A percentile compares a stretch with the other conserved stretches of the same genome.
Evolutionary conservation across 305 asterid species (phyloP).

Genomic region (Fraxinus paxiana): DNA sequence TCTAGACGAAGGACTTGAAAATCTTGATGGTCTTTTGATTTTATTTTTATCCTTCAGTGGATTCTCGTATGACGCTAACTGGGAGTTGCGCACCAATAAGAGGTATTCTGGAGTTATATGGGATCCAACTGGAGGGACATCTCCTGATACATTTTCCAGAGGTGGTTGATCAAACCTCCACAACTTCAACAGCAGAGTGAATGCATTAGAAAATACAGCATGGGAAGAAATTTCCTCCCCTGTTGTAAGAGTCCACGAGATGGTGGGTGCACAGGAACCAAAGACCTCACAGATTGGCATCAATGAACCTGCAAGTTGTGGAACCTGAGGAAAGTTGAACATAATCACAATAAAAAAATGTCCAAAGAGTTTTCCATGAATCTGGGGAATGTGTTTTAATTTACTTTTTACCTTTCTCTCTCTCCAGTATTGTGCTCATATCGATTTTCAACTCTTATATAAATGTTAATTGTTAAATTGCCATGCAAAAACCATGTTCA

Average conservation of each 20-base stretch:
- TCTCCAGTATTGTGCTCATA: background rate
- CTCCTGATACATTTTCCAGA: slow-evolving; percentile 62
- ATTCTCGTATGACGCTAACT: slow-evolving; percentile 49
- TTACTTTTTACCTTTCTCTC: background rate
- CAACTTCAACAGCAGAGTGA: slow-evolving; percentile 74
- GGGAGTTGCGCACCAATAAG: slow-evolving; percentile 69
- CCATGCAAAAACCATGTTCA: background rate
- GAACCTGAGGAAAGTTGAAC: slow-evolving; percentile 50
- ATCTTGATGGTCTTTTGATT: slow-evolving; percentile 46
- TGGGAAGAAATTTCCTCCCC: slow-evolving; percentile 80
- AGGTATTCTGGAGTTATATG: slow-evolving; percentile 84
- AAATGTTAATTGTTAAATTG: too few species aligned
- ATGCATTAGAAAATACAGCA: slow-evolving; percentile 85
- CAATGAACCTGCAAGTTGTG: slow-evolving; percentile 91
- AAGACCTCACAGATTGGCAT: slow-evolving; percentile 95
- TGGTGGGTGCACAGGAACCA: slow-evolving; percentile 82
- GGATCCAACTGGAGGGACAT: slow-evolving; percentile 65
- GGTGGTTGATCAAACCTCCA: slow-evolving; percentile 96
- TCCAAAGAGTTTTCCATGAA: background rate
- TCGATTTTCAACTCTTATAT: background rate
- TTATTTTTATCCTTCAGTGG: slow-evolving; percentile 44
- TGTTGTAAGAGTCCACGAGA: slow-evolving; percentile 68
- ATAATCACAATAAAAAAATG: slow-evolving; percentile 4
- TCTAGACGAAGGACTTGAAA: slow-evolving; percentile 45
- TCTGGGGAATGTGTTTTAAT: background rate